Evolutionary conservation across 2,329 filamentous ascomycete genomes (phyloP), one percentile per base, ranked within the genome.

Genomic region (Pseudogymnoascus sp.): DNA sequence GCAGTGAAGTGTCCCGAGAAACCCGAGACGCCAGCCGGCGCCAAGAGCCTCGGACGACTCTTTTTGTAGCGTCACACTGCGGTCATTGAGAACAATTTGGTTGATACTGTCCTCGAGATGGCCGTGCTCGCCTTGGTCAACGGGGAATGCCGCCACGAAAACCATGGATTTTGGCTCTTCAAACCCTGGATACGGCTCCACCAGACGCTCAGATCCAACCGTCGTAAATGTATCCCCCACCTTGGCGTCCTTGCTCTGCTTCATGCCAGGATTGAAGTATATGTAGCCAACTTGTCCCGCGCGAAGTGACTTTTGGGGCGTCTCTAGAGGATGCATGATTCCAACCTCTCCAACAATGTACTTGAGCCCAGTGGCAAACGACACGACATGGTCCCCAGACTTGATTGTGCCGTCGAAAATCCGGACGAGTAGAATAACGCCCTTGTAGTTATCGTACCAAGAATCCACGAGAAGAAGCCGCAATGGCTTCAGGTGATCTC

Each of bases 161-260:
- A 99, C 94, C 94, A 99, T 99, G 5, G 92, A 89, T 73, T 99
- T 96, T 1, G 94, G 93, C 73, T 99, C 94, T 71, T 96, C 93
- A 64, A 99, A 99, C 2, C 93, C 94, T 0, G 91, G 91, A 60
- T 92, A 87, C 11, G 90, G 86, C 72, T 92, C 81, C 2, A 99
- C 91, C 0, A 81, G 70, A 62, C 84, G 83, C 75, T 96, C 90
- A 20, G 78, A 85, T 2, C 90, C 91, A 2, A 91, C 82, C 1
- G 83, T 89, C 0, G 94, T 97, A 69, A 91, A 96, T 0, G 94
- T 99, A 70, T 99, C 94, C 58, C 94, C 94, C 28, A 97, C 87
- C 74, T 97, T 95, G 58, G 94, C 93, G 71, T 99, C 94, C 72
- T 96, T 88, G 62, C 92, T 96, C 67, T 84, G 86, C 78, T 97